These are phyloP conservation scores for Primulina tabacum DNA, from an alignment of 257 asterid genomes.

Conservation along the genomic window DNA sequence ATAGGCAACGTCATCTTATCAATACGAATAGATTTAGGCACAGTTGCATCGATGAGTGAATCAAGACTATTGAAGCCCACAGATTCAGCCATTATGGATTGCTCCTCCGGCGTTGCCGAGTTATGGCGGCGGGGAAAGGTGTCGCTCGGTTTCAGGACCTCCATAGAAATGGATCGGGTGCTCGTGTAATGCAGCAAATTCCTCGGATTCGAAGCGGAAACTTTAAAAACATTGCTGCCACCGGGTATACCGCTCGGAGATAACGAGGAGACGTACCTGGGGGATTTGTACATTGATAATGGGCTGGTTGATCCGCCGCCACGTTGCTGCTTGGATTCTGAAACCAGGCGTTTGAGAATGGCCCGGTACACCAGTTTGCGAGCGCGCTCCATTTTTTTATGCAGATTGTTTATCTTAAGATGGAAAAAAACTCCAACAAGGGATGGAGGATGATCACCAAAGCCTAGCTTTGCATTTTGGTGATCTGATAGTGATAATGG, in stretches of 20 bases:
- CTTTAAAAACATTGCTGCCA: slow-evolving; percentile 20
- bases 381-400: slow-evolving; percentile 63
- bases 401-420: not conserved
- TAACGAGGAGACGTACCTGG: slow-evolving; percentile 71
- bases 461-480: not conserved
- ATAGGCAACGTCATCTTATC: slow-evolving; percentile 61
- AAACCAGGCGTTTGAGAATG: slow-evolving; percentile 58
- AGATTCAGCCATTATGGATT: slow-evolving; percentile 66
- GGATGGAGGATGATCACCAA: slow-evolving; percentile 3
- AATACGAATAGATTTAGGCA: slow-evolving; percentile 78
- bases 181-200: slow-evolving; percentile 23
- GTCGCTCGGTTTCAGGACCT: slow-evolving; percentile 71
- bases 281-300: slow-evolving; percentile 33
- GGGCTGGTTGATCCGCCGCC: not conserved
- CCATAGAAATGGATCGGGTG: slow-evolving; percentile 64
- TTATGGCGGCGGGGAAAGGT: slow-evolving; percentile 85
- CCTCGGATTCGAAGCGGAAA: slow-evolving; percentile 17
- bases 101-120: slow-evolving; percentile 95
- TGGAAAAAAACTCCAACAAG: slow-evolving; percentile 22
- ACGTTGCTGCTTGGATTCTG: slow-evolving; percentile 45
- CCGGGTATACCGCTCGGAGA: slow-evolving; percentile 52
- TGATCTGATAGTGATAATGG: slow-evolving; percentile 45
- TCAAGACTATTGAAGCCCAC: slow-evolving; percentile 64
- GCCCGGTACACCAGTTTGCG: slow-evolving; percentile 66
- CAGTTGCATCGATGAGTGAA: slow-evolving; percentile 80